Evolutionary conservation across 2,329 filamentous ascomycete species (phyloP).

Genomic region (Alternaria arborescens): DNA sequence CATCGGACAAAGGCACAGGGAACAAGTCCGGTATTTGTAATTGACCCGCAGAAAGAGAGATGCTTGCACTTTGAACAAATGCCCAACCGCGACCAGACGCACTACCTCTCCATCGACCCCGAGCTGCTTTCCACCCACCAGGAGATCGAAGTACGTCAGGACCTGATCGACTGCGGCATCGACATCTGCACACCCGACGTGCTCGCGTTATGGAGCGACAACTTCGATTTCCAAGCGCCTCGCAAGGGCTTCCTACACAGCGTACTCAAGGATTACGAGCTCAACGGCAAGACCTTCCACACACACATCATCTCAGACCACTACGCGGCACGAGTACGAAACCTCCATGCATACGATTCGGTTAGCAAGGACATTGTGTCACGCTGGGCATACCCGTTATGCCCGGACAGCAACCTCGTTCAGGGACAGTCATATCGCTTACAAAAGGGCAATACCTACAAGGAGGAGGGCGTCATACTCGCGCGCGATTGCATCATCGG

Average conservation of each 20-base stretch:
- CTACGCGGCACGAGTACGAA: conserved; percentile 86
- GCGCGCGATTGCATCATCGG: conserved; percentile 75
- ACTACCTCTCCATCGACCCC: conserved; percentile 76
- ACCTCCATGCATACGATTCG: conserved; percentile 87
- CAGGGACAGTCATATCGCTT: conserved; percentile 78
- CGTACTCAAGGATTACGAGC: conserved; percentile 93
- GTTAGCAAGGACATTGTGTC: conserved; percentile 86
- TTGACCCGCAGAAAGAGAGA: conserved; percentile 80
- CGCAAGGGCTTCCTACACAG: conserved; percentile 89
- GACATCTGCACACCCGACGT: conserved; percentile 98
- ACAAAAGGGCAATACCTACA: conserved; percentile 74
- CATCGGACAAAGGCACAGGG: conserved; percentile 81
- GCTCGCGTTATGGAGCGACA: conserved; percentile 93
- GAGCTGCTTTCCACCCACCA: conserved; percentile 76
- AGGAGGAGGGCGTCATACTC: conserved; percentile 79
- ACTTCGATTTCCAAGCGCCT: conserved; percentile 94
- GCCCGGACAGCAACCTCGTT: conserved; percentile 87
- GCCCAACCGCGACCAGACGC: conserved; percentile 70
- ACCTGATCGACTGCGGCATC: conserved; percentile 92
- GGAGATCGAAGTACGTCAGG: conserved; percentile 83
- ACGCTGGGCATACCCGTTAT: conserved; percentile 87
- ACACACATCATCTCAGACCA: conserved; percentile 83
- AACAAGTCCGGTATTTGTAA: conserved; percentile 82
- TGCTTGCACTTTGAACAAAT: conserved; percentile 97
- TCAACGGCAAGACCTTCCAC: conserved; percentile 97